Evolutionary conservation across 1,284 basidiomycete species (phyloP).

Genomic region (Puccinia triticina): DNA sequence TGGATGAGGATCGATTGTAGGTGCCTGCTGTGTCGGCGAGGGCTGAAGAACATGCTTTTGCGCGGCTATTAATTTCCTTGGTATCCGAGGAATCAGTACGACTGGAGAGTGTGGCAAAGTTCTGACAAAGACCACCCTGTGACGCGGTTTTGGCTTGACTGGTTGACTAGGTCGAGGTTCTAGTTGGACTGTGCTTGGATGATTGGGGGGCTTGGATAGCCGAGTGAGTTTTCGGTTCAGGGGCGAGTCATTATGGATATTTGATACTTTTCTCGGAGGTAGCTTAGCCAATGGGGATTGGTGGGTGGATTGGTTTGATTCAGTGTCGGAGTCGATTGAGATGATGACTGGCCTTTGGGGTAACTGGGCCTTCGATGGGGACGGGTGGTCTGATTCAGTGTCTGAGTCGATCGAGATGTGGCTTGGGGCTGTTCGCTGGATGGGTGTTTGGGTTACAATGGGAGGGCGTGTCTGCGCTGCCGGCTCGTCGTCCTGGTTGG

Average conservation of each 20-base stretch:
- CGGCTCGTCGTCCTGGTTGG: neutral
- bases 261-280: neutral
- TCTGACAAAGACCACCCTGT: constrained; percentile 1
- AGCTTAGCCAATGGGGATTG: neutral
- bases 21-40: neutral
- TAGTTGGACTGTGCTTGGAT: neutral
- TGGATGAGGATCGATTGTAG: neutral
- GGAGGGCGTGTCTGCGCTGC: no score
- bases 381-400: neutral
- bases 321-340: neutral
- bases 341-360: neutral
- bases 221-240: neutral
- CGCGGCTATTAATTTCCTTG: neutral
- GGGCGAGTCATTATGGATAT: neutral
- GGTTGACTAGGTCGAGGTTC: neutral
- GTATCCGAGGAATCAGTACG: constrained; percentile 3
- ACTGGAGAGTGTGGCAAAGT: constrained; percentile 18
- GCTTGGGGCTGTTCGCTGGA: neutral
- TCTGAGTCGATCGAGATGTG: constrained; percentile 9
- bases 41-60: neutral
- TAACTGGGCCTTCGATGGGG: neutral
- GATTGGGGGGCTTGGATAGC: neutral
- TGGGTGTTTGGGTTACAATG: neutral
- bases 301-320: neutral
- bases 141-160: neutral